phyloP scores from a whole-genome alignment of 306 rosid species.

The Casuarina cunninghamiana region DNA sequence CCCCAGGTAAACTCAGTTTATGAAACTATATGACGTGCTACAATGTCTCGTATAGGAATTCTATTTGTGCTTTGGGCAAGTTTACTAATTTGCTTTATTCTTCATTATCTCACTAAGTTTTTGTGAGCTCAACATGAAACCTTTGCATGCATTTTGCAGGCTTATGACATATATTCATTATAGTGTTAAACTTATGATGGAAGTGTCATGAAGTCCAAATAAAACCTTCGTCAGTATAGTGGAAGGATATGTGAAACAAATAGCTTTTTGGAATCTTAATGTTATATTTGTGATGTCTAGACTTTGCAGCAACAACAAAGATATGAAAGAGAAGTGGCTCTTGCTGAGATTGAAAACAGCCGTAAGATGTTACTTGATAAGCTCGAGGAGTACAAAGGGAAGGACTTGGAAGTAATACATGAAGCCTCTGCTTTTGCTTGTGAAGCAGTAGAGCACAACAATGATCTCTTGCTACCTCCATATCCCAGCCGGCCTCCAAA shows the following conservation, averaged over 20 bases:
- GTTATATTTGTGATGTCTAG: slow-evolving; percentile 39
- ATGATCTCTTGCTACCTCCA: slow-evolving; percentile 86
- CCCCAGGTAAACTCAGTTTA: no score
- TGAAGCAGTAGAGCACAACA: slow-evolving; percentile 77
- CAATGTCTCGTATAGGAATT: no score
- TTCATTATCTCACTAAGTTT: background rate
- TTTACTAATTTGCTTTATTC: background rate
- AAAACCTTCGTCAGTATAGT: background rate
- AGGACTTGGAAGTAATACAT: slow-evolving; percentile 72
- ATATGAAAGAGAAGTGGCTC: slow-evolving; percentile 82
- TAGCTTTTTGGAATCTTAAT: slow-evolving; percentile 14
- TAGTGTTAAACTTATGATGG: background rate
- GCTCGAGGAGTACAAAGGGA: slow-evolving; percentile 76
- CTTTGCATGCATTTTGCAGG: background rate
- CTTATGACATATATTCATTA: background rate
- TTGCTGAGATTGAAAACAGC: slow-evolving; percentile 80
- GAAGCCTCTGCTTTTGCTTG: slow-evolving; percentile 91
- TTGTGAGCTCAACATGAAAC: background rate
- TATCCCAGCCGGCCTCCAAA: slow-evolving; percentile 70
- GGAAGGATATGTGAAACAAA: background rate
- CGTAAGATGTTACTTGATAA: slow-evolving; percentile 77
- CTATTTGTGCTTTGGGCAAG: background rate
- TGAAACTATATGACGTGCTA: no score
- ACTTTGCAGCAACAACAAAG: slow-evolving; percentile 72
- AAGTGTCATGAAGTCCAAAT: background rate